These are phyloP conservation scores for Drosera capensis DNA, from an alignment of 148 eudicot genomes.

Conservation along the genomic window DNA sequence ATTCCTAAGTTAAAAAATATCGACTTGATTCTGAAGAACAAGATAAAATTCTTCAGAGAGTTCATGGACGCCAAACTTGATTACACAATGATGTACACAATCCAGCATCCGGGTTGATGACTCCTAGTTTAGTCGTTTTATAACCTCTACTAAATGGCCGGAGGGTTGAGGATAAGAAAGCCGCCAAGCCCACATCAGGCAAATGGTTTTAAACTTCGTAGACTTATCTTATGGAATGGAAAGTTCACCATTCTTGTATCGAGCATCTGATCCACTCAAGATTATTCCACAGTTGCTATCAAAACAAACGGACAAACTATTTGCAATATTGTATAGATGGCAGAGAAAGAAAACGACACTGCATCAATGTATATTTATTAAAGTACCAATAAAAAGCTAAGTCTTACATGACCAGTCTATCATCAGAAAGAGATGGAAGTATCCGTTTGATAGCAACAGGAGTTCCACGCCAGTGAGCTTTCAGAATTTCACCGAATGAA, in stretches of 20 bases:
- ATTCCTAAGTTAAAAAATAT: not conserved
- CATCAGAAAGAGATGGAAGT: conserved; percentile 93
- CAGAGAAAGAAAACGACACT: not conserved
- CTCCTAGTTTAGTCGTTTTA: too few relatives aligned
- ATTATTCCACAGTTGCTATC: too few relatives aligned
- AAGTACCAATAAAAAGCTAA: not conserved
- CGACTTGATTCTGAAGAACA: not conserved
- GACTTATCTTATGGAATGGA: too few relatives aligned
- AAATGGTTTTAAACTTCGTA: too few relatives aligned
- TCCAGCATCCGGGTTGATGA: too few relatives aligned
- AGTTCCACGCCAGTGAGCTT: conserved; percentile 97
- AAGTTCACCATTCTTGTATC: too few relatives aligned
- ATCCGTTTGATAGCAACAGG: conserved; percentile 98
- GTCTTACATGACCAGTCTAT: conserved; percentile 89
- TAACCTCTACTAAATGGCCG: too few relatives aligned
- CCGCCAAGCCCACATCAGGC: too few relatives aligned
- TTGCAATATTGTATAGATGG: not conserved
- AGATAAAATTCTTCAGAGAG: not conserved
- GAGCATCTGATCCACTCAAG: too few relatives aligned
- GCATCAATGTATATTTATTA: not conserved
- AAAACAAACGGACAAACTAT: too few relatives aligned
- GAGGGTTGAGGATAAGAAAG: too few relatives aligned
- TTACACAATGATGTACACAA: too few relatives aligned
- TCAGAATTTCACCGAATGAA: conserved; percentile 94
- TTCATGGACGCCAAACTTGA: not conserved